Evolutionary conservation across 352 stramenopile species (phyloP).

Genomic region (Plasmopara viticola): DNA sequence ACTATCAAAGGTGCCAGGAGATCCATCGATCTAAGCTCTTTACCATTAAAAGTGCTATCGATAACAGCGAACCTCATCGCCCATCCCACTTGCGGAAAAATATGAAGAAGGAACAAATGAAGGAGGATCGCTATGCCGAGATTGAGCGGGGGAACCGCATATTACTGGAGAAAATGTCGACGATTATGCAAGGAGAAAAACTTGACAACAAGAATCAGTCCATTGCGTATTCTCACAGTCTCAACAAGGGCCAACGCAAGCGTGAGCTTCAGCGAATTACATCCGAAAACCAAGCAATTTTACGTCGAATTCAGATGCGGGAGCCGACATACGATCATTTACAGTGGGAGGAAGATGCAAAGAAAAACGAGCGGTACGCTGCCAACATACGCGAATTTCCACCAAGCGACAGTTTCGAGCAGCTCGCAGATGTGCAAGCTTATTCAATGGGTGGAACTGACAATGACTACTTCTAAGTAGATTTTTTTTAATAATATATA

Average conservation of each 20-base stretch:
- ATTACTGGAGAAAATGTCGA: conserved; percentile 95
- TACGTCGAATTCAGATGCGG: conserved; percentile 85
- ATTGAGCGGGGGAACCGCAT: conserved; percentile 97
- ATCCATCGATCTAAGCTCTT: conserved; percentile 79
- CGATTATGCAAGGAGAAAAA: conserved; percentile 90
- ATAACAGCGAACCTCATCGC: conserved; percentile 89
- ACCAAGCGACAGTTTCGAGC: conserved; percentile 31
- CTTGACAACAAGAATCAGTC: conserved; percentile 85
- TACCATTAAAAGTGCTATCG: conserved; percentile 91
- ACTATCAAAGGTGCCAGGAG: conserved; percentile 82
- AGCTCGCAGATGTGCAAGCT: conserved; percentile 36
- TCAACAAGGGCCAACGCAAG: conserved; percentile 81
- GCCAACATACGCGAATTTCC: conserved; percentile 87
- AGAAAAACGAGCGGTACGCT: conserved; percentile 78
- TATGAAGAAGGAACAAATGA: conserved; percentile 95
- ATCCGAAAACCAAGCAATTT: conserved; percentile 79
- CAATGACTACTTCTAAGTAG: conserved; percentile 35
- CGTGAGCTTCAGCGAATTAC: conserved; percentile 85
- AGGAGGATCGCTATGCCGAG: conserved; percentile 91
- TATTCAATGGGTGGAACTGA: conserved; percentile 42
- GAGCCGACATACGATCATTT: conserved; percentile 87
- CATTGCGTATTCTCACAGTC: conserved; percentile 64
- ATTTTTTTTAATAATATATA: conserved; percentile 14
- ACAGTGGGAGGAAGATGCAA: conserved; percentile 86
- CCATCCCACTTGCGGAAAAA: conserved; percentile 92